Conservation (phyloP, 73 alveolate species). For the Durusdinium trenchii region DNA sequence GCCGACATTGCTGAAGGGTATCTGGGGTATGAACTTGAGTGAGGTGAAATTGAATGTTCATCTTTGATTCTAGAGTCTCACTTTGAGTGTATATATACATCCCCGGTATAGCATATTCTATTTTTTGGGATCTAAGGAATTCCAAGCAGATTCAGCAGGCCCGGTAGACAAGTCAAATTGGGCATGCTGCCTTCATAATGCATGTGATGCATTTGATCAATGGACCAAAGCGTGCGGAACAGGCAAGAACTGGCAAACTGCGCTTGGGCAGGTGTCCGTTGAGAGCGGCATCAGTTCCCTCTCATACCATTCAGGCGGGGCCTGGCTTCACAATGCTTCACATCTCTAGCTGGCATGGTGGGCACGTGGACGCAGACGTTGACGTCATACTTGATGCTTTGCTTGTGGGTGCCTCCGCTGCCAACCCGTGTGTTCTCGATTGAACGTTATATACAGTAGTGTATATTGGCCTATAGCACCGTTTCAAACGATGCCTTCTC, state of each 20-base stretch:
- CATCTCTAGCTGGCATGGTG: no score
- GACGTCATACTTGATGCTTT: no score
- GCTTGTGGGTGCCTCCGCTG: no score
- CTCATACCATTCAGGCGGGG: constrained; percentile 75
- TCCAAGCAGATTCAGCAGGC: constrained; percentile 81
- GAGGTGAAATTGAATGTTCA: neutral
- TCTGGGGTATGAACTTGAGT: neutral
- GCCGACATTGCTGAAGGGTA: neutral
- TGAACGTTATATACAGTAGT: no score
- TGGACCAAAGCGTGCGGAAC: neutral
- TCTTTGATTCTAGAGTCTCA: neutral
- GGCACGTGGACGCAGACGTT: no score
- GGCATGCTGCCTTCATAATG: neutral
- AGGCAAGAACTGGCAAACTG: neutral
- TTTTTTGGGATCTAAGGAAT: constrained; percentile 34
- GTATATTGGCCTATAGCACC: no score
- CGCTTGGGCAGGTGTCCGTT: constrained; percentile 63
- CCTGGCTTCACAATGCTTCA: no score
- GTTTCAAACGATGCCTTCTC: no score
- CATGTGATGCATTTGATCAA: neutral
- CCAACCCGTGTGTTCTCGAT: no score
- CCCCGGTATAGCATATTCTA: no score
- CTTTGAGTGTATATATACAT: no score
- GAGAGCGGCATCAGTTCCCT: constrained; percentile 78
- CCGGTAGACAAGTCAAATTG: neutral